Evolutionary conservation across 1,284 basidiomycete genomes (phyloP).

Genomic region (Rhizopogon parksii): DNA sequence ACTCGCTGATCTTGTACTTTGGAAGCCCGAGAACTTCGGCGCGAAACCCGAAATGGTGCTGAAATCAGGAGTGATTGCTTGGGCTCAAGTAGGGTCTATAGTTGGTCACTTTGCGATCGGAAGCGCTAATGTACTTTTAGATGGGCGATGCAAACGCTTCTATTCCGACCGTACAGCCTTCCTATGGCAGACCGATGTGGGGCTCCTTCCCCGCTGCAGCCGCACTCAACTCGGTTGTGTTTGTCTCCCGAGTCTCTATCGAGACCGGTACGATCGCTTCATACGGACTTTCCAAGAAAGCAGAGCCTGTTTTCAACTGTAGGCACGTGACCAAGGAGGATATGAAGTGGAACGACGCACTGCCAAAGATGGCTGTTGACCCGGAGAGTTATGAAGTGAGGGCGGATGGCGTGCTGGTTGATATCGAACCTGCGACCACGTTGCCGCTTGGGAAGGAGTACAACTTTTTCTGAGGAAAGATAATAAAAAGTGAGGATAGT

Average conservation of each 20-base stretch:
- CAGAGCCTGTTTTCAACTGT: conserved; percentile 75
- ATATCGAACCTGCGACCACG: conserved; percentile 68
- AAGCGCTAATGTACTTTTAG: conserved; percentile 29
- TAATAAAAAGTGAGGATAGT: not conserved
- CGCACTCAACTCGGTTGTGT: conserved; percentile 74
- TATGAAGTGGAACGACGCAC: conserved; percentile 88
- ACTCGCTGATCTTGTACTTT: conserved; percentile 91
- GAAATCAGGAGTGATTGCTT: conserved; percentile 91
- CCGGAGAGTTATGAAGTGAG: conserved; percentile 88
- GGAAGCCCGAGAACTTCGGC: conserved; percentile 92
- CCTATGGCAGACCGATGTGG: conserved; percentile 87
- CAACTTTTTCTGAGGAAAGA: conserved; percentile 56
- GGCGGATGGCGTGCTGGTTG: conserved; percentile 73
- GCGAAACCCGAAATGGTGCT: conserved; percentile 88
- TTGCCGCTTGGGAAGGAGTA: conserved; percentile 69
- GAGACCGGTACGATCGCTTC: conserved; percentile 52
- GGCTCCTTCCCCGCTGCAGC: conserved; percentile 70
- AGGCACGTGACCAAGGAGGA: conserved; percentile 75
- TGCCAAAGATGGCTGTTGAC: conserved; percentile 84
- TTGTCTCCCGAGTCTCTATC: conserved; percentile 78
- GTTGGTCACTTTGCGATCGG: not conserved
- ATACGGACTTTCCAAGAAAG: conserved; percentile 73
- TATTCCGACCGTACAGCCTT: conserved; percentile 90
- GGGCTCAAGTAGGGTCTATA: conserved; percentile 61
- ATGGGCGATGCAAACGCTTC: conserved; percentile 93